Evolutionary conservation across 805 yeast genomes (phyloP), one percentile per base, ranked within the genome.

Genomic region (Cyberlindnera bimundalis): DNA sequence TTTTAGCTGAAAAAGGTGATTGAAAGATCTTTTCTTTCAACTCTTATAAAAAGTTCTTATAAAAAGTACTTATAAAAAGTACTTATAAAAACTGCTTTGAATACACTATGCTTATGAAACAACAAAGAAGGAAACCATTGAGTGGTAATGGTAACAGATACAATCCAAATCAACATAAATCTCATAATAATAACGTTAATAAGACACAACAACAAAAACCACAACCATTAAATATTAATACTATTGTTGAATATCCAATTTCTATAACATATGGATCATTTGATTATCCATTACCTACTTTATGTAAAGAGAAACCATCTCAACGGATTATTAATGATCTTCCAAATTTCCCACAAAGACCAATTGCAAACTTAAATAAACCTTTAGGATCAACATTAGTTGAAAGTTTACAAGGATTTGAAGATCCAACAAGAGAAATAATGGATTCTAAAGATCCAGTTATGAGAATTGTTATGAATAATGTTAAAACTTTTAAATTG

Each of bases 261-360:
- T 28, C 54, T 0, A 32, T 37, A 9, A 39, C 43, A 3, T 42
- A 39, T 16, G 48, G 48, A 6, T 37, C 51, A 1, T 26, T 44
- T 6, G 53, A 46, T 18, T 51, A 50, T 30, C 51, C 50, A 5
- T 16, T 37, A 4, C 58, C 53, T 5, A 5, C 42, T 6, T 23
- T 19, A 6, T 21, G 33, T 9, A 13, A 20, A 14, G 28, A 27
- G 13, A 41, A 5, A 18, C n/a, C 29, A 4, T 21, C 36, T 3
- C 26, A 45, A 8, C 44, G 35, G 8, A 17, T 27, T 3, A 34
- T 39, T 25, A 44, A 43, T 18, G 55, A 52, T 1, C 30, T 53
- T 2, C 56, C 58, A 15, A 24, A 27, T 6, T 37, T 42, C 28
- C n/a, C 36, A 19, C 21, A 21, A 13, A 51, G 50, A 39, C 46